Evolutionary conservation across 768 basidiomycete species (phyloP).

Genomic region (Trametes cingulata): DNA sequence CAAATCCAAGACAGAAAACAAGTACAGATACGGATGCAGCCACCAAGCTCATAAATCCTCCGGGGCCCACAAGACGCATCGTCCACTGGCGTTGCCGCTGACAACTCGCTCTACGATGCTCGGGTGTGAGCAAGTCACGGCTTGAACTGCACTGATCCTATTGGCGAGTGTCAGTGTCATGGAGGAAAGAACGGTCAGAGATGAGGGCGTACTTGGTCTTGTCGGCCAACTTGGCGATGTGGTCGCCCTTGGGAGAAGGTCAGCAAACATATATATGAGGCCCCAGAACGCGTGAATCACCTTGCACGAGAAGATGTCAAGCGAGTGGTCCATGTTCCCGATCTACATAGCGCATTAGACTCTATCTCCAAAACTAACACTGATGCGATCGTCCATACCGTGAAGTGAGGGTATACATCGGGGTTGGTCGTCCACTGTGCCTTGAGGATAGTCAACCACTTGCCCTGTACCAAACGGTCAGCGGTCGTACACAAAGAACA

Average conservation of each 20-base stretch:
- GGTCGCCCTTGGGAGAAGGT: constrained; percentile 56
- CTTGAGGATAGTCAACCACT: constrained; percentile 77
- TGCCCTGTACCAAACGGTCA: constrained; percentile 50
- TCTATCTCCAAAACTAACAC: not conserved
- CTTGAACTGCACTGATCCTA: constrained; percentile 81
- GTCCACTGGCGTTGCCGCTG: constrained; percentile 77
- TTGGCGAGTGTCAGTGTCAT: not conserved
- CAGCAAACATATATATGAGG: not conserved
- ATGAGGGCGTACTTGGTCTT: constrained; percentile 44
- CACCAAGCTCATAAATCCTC: constrained; percentile 11
- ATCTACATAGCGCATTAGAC: constrained; percentile 43
- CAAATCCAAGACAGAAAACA: not conserved
- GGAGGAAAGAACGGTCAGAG: not conserved
- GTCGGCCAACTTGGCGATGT: constrained; percentile 64
- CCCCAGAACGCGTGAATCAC: constrained; percentile 34
- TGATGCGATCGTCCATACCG: no score
- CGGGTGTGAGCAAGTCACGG: constrained; percentile 89
- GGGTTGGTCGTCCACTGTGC: constrained; percentile 81
- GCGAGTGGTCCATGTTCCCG: constrained; percentile 75
- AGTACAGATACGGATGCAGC: not conserved
- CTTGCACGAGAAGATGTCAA: constrained; percentile 75
- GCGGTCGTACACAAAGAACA: not conserved
- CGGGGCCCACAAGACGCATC: constrained; percentile 80
- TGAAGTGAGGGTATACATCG: constrained; percentile 81
- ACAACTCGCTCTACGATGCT: constrained; percentile 70